Conservation (phyloP, 73 alveolate genomes). For the Tetrahymena borealis region DNA sequence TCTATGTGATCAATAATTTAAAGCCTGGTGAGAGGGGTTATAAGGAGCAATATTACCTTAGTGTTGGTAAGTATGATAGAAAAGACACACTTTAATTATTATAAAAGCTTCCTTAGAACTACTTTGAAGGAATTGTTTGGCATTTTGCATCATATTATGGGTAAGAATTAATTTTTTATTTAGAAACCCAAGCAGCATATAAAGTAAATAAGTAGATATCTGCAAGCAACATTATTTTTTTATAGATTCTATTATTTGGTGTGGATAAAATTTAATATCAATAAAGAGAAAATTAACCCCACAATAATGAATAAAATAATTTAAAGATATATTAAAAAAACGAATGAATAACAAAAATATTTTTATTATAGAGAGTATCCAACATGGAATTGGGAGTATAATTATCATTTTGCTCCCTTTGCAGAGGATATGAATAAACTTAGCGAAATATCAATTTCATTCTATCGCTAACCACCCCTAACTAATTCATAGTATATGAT, state of each 20-base stretch:
- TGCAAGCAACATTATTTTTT: too few relatives aligned
- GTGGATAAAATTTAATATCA: too few relatives aligned
- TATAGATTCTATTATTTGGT: too few relatives aligned
- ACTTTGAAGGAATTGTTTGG: background rate
- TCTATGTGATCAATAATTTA: background rate
- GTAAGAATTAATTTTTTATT: background rate
- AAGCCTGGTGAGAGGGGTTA: background rate
- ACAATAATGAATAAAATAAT: background rate
- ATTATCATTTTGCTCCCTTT: background rate
- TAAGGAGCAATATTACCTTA: background rate
- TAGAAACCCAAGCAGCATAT: background rate
- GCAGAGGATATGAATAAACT: conserved; percentile 2
- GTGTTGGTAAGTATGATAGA: background rate
- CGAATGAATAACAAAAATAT: background rate
- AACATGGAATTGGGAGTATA: conserved; percentile 1
- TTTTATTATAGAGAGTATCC: conserved; percentile 1
- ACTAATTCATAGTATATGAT: background rate
- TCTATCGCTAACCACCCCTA: conserved; percentile 4
- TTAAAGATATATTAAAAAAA: background rate
- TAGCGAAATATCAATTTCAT: background rate
- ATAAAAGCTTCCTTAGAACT: background rate
- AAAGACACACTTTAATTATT: background rate
- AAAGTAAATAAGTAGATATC: too few relatives aligned
- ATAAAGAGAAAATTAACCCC: background rate
- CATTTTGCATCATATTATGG: background rate